Evolutionary conservation across 176 grass and related monocot species (phyloP).

Genomic region (Oropetium thomaeum): DNA sequence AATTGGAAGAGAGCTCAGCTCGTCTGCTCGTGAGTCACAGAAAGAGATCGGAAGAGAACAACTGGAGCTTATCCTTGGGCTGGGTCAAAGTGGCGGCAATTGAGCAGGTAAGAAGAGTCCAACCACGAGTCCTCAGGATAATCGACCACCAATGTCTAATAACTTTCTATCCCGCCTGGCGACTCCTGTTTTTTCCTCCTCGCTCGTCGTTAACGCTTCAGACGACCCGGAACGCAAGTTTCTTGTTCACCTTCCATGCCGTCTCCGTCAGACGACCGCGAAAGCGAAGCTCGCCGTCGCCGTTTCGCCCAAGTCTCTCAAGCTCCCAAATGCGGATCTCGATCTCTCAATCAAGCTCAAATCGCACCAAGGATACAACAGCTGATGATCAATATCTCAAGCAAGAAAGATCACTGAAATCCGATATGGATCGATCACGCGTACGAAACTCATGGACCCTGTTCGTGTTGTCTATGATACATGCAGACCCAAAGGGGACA

Average conservation of each 20-base stretch:
- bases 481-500: not conserved
- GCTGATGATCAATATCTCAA: not conserved
- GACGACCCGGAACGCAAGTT: not conserved
- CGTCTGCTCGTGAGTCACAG: not conserved
- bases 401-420: not conserved
- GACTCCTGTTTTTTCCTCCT: not conserved
- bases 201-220: not conserved
- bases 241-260: not conserved
- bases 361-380: not conserved
- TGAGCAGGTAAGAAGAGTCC: conserved; percentile 10
- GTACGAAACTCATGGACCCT: not conserved
- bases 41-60: not conserved
- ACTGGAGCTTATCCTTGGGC: not conserved
- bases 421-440: not conserved
- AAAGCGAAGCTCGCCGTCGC: not conserved
- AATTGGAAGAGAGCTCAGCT: not conserved
- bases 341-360: too few relatives aligned
- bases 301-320: not conserved
- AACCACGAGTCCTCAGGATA: not conserved
- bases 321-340: too few relatives aligned
- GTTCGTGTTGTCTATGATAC: not conserved
- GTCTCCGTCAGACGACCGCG: conserved; percentile 10
- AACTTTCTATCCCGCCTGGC: not conserved
- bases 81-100: not conserved
- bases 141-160: not conserved